Evolutionary conservation across 1,139 yeast species (phyloP).

Genomic region (Meyerozyma elateridarum): DNA sequence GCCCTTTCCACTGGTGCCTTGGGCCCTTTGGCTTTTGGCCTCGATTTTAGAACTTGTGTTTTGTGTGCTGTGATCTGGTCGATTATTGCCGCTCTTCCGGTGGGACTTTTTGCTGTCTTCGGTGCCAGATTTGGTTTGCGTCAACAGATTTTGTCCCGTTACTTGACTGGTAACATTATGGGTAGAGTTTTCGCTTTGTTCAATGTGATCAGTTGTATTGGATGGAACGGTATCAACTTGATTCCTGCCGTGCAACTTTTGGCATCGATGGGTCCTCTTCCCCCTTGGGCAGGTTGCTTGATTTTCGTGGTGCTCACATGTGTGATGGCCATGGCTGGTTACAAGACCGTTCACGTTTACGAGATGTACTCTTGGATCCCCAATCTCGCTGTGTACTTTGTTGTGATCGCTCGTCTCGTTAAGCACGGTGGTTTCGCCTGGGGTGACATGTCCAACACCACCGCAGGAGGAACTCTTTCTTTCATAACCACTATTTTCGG

Average conservation of each 20-base stretch:
- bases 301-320: slow-evolving; percentile 25
- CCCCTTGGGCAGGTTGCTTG: slow-evolving; percentile 32
- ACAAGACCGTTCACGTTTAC: slow-evolving; percentile 24
- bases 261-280: slow-evolving; percentile 21
- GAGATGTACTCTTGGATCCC: slow-evolving; percentile 30
- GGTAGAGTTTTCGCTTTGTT: slow-evolving; percentile 29
- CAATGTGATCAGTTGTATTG: slow-evolving; percentile 28
- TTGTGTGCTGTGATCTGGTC: slow-evolving; percentile 23
- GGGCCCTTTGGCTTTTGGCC: slow-evolving; percentile 23
- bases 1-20: slow-evolving; percentile 29
- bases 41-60: slow-evolving; percentile 32
- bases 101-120: slow-evolving; percentile 27
- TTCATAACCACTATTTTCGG: slow-evolving; percentile 26
- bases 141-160: slow-evolving; percentile 29
- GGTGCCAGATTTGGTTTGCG: slow-evolving; percentile 30
- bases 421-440: slow-evolving; percentile 20
- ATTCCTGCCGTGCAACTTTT: slow-evolving; percentile 30
- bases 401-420: slow-evolving; percentile 23
- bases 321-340: slow-evolving; percentile 25
- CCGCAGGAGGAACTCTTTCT: slow-evolving; percentile 28
- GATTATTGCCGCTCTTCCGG: slow-evolving; percentile 27
- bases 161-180: slow-evolving; percentile 27
- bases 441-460: slow-evolving; percentile 29
- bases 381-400: slow-evolving; percentile 22
- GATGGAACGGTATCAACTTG: slow-evolving; percentile 34